Conservation (phyloP, 1,284 basidiomycete species). For the Schizopora paradoxa region DNA sequence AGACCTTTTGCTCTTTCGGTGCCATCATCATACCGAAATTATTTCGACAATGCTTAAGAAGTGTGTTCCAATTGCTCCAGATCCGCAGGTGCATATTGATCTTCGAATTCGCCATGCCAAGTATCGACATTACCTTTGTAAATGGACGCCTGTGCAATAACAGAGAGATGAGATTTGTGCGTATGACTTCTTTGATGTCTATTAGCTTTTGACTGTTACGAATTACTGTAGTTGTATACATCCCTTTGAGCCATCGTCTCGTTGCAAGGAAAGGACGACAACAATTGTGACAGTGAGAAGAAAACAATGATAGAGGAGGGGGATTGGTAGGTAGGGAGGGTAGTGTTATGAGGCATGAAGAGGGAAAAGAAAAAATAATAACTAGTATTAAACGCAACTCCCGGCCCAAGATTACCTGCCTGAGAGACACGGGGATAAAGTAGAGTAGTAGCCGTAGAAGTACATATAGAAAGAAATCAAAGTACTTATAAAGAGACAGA, state of each 20-base stretch:
- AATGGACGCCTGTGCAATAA: no score
- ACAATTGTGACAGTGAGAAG: conserved; percentile 13
- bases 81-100: no score
- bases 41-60: no score
- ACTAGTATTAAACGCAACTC: conserved; percentile 18
- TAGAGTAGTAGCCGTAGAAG: conserved; percentile 14
- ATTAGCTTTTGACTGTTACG: conserved; percentile 15
- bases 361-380: conserved; percentile 19
- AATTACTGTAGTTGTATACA: conserved; percentile 15
- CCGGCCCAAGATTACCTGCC: conserved; percentile 13
- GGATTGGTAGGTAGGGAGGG: conserved; percentile 25
- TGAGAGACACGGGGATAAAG: conserved; percentile 11
- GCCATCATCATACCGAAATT: no score
- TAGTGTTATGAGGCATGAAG: conserved; percentile 16
- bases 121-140: no score
- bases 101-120: no score
- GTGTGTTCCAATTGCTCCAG: no score
- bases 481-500: conserved; percentile 11
- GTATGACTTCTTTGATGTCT: no score
- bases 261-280: conserved; percentile 11
- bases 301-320: conserved; percentile 24
- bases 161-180: no score
- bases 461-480: conserved; percentile 9
- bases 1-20: no score
- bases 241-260: conserved; percentile 8